A percentile compares a stretch with the other conserved stretches of the same genome.
These are phyloP conservation scores for Ophiorrhiza pumila DNA, from an alignment of 257 asterid genomes.

Conservation along the genomic window DNA sequence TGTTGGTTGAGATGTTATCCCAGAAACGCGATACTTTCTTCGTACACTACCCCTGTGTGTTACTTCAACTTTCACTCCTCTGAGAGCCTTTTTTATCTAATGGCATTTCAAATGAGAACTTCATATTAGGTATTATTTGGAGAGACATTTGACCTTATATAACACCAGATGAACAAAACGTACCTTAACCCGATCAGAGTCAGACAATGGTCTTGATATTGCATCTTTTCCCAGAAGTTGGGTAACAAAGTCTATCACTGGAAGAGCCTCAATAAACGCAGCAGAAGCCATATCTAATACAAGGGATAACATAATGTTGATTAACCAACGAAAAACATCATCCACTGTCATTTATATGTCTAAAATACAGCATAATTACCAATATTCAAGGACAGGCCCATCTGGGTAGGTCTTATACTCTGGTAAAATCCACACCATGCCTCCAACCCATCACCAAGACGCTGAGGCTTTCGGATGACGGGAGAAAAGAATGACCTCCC, in stretches of 20 bases:
- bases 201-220: slow-evolving; percentile 79
- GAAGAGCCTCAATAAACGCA: slow-evolving; percentile 96
- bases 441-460: slow-evolving; percentile 95
- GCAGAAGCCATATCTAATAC: slow-evolving; percentile 92
- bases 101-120: not conserved
- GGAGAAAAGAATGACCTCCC: slow-evolving; percentile 97
- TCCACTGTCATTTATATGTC: not conserved
- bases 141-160: not conserved
- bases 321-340: slow-evolving; percentile 1
- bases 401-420: slow-evolving; percentile 96
- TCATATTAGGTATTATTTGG: not conserved
- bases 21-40: slow-evolving; percentile 91
- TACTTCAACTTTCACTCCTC: slow-evolving; percentile 99
- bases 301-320: not conserved
- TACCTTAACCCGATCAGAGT: slow-evolving; percentile 91
- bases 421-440: slow-evolving; percentile 99
- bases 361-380: slow-evolving; percentile 36
- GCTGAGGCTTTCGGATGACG: slow-evolving; percentile 76
- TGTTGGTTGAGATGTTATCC: slow-evolving; percentile 90
- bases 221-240: slow-evolving; percentile 90
- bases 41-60: slow-evolving; percentile 93
- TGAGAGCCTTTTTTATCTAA: slow-evolving; percentile 90
- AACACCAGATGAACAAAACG: not conserved
- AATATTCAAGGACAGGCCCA: slow-evolving; percentile 96
- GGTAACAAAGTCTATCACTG: slow-evolving; percentile 87